phyloP scores from a whole-genome alignment of 2,329 filamentous ascomycete species.

The Ceratocystis ficicola region DNA sequence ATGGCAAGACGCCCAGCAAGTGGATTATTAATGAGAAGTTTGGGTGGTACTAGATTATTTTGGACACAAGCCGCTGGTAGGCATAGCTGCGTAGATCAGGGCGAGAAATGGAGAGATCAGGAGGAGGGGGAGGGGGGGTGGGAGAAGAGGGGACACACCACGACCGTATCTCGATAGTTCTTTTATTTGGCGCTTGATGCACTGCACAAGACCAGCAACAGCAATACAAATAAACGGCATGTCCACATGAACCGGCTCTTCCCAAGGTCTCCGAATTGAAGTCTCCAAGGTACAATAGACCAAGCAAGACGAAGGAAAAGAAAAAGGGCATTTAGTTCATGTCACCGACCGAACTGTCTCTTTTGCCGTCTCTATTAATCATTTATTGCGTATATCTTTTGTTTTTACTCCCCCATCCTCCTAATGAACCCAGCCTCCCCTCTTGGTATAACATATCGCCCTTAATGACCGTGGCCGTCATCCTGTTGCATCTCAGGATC shows the following conservation, averaged over 20 bases:
- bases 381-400: conserved; percentile 20
- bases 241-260: neutral
- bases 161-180: neutral
- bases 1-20: conserved; percentile 35
- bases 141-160: neutral
- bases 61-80: neutral
- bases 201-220: neutral
- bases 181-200: neutral
- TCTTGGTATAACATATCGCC: neutral
- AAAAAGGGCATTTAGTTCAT: neutral
- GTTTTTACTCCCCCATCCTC: neutral
- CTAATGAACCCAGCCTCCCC: neutral
- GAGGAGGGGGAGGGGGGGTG: neutral
- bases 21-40: conserved; percentile 71
- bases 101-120: neutral
- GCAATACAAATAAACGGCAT: neutral
- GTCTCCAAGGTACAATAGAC: conserved; percentile 14
- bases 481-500: conserved; percentile 74
- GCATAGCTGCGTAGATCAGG: neutral
- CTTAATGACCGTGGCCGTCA: conserved; percentile 74
- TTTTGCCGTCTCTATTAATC: conserved; percentile 17
- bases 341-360: conserved; percentile 1
- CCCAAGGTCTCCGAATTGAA: neutral
- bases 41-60: conserved; percentile 51
- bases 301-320: conserved; percentile 11